phyloP scores from a whole-genome alignment of 202 grass and related monocot species.

The Carex arenaria region DNA sequence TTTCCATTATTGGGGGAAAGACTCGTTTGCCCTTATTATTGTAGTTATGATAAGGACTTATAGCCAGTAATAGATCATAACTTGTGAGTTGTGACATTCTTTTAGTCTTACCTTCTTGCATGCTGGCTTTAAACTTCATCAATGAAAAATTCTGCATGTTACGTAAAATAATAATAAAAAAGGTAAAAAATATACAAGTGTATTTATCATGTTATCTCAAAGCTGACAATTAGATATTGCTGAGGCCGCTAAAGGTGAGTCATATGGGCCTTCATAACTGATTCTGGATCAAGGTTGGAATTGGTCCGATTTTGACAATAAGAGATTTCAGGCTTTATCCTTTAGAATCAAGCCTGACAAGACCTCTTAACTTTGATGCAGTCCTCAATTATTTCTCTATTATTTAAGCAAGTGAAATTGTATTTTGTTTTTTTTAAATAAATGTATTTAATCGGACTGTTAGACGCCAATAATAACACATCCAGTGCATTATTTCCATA shows the following conservation, averaged over 20 bases:
- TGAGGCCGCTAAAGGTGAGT: background rate
- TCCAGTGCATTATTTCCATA: background rate
- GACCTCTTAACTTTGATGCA: background rate
- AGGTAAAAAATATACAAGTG: background rate
- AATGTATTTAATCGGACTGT: background rate
- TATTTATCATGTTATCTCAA: background rate
- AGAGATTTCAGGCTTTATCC: background rate
- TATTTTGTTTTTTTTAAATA: background rate
- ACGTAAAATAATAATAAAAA: background rate
- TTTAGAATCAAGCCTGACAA: background rate
- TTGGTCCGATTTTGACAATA: background rate
- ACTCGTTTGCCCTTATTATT: background rate
- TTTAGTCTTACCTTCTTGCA: background rate
- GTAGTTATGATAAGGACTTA: background rate
- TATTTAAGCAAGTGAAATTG: background rate
- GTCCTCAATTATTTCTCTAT: background rate
- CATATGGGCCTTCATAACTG: background rate
- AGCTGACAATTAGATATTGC: background rate
- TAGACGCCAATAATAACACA: background rate
- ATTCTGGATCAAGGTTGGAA: background rate
- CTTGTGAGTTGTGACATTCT: background rate
- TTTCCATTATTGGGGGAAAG: background rate
- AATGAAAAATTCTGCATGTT: background rate
- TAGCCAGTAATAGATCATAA: background rate
- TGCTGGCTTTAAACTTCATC: background rate